Percentiles rank a stretch among this genome's conserved stretches.
phyloP scores from a whole-genome alignment of 192 early-diverging fungal genomes.

The Coemansia sp. region DNA sequence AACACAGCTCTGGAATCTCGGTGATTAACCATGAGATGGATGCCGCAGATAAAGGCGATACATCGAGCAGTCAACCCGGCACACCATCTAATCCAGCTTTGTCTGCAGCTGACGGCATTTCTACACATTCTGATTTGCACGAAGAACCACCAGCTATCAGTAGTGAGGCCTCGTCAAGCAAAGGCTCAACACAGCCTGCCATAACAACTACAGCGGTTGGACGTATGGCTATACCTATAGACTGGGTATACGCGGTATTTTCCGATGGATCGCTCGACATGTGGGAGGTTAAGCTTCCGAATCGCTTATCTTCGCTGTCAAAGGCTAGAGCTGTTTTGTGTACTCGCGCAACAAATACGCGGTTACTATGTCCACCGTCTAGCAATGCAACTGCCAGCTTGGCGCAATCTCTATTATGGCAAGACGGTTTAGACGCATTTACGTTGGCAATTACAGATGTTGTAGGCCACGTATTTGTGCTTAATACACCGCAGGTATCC shows the following conservation, averaged over 20 bases:
- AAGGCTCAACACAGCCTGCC: neutral
- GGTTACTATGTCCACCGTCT: neutral
- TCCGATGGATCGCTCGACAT: conserved; percentile 38
- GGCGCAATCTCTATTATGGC: conserved; percentile 20
- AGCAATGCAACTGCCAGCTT: neutral
- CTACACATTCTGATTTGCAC: neutral
- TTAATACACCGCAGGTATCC: neutral
- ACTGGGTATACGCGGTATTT: conserved; percentile 22
- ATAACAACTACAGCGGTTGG: neutral
- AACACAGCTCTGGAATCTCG: neutral
- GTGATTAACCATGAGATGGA: neutral
- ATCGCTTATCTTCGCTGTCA: neutral
- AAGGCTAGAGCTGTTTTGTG: conserved; percentile 8
- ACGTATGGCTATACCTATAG: neutral
- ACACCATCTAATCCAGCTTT: neutral
- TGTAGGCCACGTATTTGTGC: conserved; percentile 41
- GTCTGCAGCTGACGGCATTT: neutral
- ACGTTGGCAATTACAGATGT: conserved; percentile 23
- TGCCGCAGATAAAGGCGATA: neutral
- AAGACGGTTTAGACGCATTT: neutral
- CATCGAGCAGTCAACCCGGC: neutral
- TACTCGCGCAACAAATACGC: conserved; percentile 5
- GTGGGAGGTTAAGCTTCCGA: conserved; percentile 21
- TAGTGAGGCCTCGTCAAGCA: neutral
- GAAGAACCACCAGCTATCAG: neutral